A percentile compares a stretch with the other conserved stretches of the same genome.
Conservation (phyloP, 1,284 basidiomycete species). For the Thelephora terrestris region DNA sequence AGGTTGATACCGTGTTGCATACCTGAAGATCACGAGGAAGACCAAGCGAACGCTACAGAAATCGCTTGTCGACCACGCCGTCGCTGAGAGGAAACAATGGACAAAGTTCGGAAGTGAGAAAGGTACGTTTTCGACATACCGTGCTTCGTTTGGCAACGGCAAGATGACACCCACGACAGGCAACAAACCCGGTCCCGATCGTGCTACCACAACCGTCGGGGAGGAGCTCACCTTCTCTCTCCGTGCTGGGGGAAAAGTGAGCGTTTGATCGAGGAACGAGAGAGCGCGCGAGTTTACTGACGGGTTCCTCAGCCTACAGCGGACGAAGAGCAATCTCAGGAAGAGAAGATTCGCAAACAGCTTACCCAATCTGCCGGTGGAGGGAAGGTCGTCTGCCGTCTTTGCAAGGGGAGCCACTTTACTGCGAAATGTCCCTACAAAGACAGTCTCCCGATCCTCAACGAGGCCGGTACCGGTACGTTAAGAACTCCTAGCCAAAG, state of each 20-base stretch:
- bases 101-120: conserved; percentile 92
- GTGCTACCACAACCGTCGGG: conserved; percentile 92
- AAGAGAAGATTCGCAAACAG: conserved; percentile 62
- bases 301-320: conserved; percentile 10
- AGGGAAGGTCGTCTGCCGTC: conserved; percentile 86
- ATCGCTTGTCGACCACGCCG: conserved; percentile 86
- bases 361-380: conserved; percentile 57
- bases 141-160: not conserved
- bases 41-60: conserved; percentile 86
- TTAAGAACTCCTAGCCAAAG: not conserved
- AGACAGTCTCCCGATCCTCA: conserved; percentile 79
- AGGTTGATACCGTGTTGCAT: not conserved
- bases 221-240: conserved; percentile 86
- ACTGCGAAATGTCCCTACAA: conserved; percentile 99
- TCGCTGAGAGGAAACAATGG: conserved; percentile 92
- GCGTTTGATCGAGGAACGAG: conserved; percentile 11
- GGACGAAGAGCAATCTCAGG: conserved; percentile 62
- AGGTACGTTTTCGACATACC: conserved; percentile 20
- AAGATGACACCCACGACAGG: conserved; percentile 17
- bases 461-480: conserved; percentile 35
- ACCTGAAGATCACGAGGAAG: conserved; percentile 67
- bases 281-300: not conserved
- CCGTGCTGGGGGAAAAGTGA: conserved; percentile 75
- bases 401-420: conserved; percentile 97
- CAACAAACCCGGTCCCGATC: conserved; percentile 82